Percentiles rank a stretch among this genome's conserved stretches.
These are phyloP conservation scores for Pyrus hybrid DNA, from an alignment of 331 rosid genomes.

Conservation along the genomic window DNA sequence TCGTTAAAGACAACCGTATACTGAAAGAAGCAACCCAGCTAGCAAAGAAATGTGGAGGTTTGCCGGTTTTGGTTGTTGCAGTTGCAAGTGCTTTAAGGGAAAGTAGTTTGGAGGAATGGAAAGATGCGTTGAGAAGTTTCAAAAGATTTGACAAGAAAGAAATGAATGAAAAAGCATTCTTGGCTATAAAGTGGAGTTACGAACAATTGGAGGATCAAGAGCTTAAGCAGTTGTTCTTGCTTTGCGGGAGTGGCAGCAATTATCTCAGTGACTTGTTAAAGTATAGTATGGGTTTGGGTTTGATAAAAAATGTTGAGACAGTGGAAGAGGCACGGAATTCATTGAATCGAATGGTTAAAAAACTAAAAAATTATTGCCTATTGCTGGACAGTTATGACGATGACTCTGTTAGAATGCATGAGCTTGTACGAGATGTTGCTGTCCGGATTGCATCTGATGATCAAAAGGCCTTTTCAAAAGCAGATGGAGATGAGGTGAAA, in stretches of 20 bases:
- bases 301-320: too few relatives aligned
- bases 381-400: too few relatives aligned
- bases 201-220: too few relatives aligned
- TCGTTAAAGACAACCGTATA: not conserved
- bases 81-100: not conserved
- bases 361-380: too few relatives aligned
- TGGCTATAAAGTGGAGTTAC: too few relatives aligned
- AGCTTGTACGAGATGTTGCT: not conserved
- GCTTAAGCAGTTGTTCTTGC: too few relatives aligned
- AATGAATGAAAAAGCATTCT: too few relatives aligned
- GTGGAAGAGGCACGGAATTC: too few relatives aligned
- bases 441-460: not conserved
- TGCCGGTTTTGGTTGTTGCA: slow-evolving; percentile 1
- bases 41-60: not conserved
- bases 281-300: too few relatives aligned
- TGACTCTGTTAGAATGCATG: slow-evolving; percentile 11
- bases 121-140: not conserved
- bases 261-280: too few relatives aligned
- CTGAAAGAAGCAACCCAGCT: not conserved
- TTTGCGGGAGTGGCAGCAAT: too few relatives aligned
- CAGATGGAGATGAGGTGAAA: not conserved
- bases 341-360: too few relatives aligned
- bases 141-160: not conserved
- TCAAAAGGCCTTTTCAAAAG: accelerated
- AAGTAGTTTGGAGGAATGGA: not conserved